phyloP scores from a whole-genome alignment of 345 rosid species.

The Brassica incana region DNA sequence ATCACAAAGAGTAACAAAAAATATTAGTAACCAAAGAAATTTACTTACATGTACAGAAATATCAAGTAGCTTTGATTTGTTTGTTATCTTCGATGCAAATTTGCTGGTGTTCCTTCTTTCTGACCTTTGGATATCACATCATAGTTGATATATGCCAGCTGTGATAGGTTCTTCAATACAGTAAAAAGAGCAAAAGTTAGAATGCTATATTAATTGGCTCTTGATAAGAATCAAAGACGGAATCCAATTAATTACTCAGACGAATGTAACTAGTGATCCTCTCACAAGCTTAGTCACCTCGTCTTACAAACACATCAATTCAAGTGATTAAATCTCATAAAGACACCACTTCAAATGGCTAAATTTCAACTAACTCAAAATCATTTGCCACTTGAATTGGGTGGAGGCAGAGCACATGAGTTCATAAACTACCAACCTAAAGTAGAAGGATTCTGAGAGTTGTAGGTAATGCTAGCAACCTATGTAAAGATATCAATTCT shows the following conservation, averaged over 20 bases:
- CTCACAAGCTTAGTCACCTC: neutral
- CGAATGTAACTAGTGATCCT: neutral
- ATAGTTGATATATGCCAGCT: conserved; percentile 85
- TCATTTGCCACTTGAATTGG: conserved; percentile 2
- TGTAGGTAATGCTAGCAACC: conserved; percentile 1
- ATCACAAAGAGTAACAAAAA: conserved; percentile 2
- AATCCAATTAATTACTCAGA: neutral
- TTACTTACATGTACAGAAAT: conserved; percentile 65
- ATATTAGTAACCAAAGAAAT: neutral
- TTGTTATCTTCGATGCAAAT: conserved; percentile 42
- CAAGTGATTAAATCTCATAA: neutral
- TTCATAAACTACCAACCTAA: neutral
- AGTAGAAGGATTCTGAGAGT: neutral
- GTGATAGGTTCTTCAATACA: conserved; percentile 65
- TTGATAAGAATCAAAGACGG: neutral
- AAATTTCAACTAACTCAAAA: neutral
- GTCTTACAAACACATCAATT: neutral
- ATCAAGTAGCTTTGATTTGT: neutral
- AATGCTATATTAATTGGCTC: neutral
- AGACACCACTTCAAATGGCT: neutral
- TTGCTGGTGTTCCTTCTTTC: conserved; percentile 58
- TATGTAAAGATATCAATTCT: neutral
- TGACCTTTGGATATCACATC: conserved; percentile 82
- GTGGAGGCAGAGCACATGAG: conserved; percentile 1
- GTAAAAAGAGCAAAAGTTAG: conserved; percentile 27